Percentiles rank a stretch among this genome's conserved stretches.
phyloP scores from a whole-genome alignment of 495 filamentous ascomycete genomes.

The Oidiodendron maius region DNA sequence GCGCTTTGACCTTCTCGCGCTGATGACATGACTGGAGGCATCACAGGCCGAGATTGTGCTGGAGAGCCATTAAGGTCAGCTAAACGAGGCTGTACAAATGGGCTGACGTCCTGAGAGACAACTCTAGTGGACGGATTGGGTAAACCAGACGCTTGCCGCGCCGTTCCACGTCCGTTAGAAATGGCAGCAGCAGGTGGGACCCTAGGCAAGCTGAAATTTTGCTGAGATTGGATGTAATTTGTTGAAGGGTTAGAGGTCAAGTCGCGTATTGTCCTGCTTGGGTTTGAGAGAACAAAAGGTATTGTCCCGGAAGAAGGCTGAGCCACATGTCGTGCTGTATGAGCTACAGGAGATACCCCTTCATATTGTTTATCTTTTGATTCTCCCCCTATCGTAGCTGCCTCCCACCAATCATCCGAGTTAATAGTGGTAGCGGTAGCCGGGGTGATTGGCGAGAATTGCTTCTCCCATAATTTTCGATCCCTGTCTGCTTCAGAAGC shows the following conservation, averaged over 20 bases:
- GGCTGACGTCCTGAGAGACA: conserved; percentile 27
- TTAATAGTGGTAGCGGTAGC: conserved; percentile 17
- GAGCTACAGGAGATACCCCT: conserved; percentile 9
- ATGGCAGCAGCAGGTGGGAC: neutral
- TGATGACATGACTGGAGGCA: neutral
- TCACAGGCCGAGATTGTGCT: conserved; percentile 11
- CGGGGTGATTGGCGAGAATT: conserved; percentile 31
- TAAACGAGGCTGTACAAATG: conserved; percentile 24
- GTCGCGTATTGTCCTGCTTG: neutral
- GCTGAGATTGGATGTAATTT: neutral
- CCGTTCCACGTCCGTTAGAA: conserved; percentile 8
- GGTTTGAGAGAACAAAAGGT: conserved; percentile 15
- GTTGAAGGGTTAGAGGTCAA: neutral
- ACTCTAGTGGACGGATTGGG: conserved; percentile 8
- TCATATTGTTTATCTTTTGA: conserved; percentile 5
- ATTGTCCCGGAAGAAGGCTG: conserved; percentile 14
- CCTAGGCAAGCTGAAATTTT: conserved; percentile 3
- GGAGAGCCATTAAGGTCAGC: conserved; percentile 3
- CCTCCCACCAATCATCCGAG: conserved; percentile 20
- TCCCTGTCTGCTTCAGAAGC: conserved; percentile 17
- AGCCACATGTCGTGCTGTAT: conserved; percentile 16
- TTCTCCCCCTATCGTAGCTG: conserved; percentile 4
- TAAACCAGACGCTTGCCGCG: conserved; percentile 16
- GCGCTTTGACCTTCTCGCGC: neutral
- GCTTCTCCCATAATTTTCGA: conserved; percentile 28